phyloP scores from a whole-genome alignment of 179 eudicot species.

The Carnegiea gigantea region DNA sequence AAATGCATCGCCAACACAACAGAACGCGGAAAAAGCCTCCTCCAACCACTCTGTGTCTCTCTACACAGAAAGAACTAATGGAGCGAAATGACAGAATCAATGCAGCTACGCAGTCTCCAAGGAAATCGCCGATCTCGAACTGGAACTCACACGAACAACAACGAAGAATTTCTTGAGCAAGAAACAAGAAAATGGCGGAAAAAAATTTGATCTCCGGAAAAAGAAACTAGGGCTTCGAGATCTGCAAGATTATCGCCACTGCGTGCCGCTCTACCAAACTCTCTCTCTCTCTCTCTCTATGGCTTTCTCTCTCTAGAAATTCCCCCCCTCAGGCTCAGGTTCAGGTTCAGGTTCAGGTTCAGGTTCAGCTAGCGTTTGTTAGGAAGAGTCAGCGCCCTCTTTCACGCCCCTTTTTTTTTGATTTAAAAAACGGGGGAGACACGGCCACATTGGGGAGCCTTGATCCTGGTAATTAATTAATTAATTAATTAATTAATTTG shows the following conservation, averaged over 20 bases:
- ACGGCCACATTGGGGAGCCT: neutral
- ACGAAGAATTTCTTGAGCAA: slow-evolving; percentile 4
- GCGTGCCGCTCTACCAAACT: slow-evolving; percentile 13
- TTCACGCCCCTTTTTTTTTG: neutral
- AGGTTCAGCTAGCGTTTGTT: slow-evolving; percentile 15
- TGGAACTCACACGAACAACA: slow-evolving; percentile 21
- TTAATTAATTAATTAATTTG: neutral
- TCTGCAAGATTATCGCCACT: slow-evolving; percentile 44
- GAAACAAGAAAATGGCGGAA: neutral
- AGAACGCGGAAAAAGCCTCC: neutral
- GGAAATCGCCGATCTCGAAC: slow-evolving; percentile 35
- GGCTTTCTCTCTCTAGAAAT: slow-evolving; percentile 25
- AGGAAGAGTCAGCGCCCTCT: slow-evolving; percentile 13
- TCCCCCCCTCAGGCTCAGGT: neutral
- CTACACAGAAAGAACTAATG: neutral
- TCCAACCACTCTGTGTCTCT: neutral
- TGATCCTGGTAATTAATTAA: neutral
- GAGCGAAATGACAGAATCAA: neutral
- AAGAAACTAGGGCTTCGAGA: slow-evolving; percentile 49
- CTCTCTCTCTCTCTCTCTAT: slow-evolving; percentile 2
- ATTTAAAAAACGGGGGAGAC: neutral
- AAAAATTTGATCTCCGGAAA: slow-evolving; percentile 8
- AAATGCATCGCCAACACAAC: neutral
- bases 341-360: too few relatives aligned
- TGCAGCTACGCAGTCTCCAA: slow-evolving; percentile 14